Conservation (phyloP, 1,284 basidiomycete genomes). For the Exobasidium rhododendri region DNA sequence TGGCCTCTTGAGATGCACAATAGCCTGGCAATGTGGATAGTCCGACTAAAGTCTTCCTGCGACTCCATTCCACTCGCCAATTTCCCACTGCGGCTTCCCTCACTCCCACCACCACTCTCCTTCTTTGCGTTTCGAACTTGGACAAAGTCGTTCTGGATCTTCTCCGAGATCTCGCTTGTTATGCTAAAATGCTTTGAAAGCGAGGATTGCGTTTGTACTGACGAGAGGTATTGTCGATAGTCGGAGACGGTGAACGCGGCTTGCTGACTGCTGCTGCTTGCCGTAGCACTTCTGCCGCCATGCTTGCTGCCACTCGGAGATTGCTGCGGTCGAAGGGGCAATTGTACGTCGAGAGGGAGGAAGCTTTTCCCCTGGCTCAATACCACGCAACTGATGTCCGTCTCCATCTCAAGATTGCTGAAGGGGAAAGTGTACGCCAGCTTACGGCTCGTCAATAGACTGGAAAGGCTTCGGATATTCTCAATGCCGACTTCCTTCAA, state of each 20-base stretch:
- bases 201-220: not conserved
- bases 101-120: not conserved
- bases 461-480: conserved; percentile 70
- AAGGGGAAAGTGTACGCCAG: conserved; percentile 78
- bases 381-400: conserved; percentile 68
- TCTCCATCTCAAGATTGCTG: conserved; percentile 70
- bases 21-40: not conserved
- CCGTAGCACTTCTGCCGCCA: not conserved
- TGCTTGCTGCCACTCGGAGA: not conserved
- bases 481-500: conserved; percentile 64
- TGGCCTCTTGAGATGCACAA: not conserved
- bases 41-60: not conserved
- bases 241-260: not conserved
- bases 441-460: conserved; percentile 67
- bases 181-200: conserved; percentile 16
- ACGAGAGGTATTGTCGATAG: not conserved
- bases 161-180: conserved; percentile 35
- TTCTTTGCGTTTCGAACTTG: conserved; percentile 21
- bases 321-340: conserved; percentile 18
- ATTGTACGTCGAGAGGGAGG: conserved; percentile 48
- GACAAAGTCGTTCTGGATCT: conserved; percentile 49
- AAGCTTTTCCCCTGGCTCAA: conserved; percentile 64
- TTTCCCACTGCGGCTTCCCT: too few species aligned
- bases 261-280: not conserved
- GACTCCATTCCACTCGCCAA: not conserved